A percentile compares a stretch with the other conserved stretches of the same genome.
Evolutionary conservation across 1,139 yeast genomes (phyloP).

Genomic region (Geotrichum siamense): DNA sequence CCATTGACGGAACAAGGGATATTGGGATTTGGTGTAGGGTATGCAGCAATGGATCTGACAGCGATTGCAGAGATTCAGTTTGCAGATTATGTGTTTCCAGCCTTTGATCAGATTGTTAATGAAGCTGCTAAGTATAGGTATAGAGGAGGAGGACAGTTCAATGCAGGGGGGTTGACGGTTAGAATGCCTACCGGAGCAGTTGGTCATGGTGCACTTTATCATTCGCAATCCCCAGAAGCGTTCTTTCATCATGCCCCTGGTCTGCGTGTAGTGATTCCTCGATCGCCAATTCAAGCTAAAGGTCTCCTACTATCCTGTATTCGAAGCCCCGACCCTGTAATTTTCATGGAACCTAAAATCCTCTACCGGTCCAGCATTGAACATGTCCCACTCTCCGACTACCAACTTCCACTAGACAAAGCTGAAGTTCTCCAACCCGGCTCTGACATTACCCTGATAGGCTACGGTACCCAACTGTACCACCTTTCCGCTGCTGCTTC

Average conservation of each 20-base stretch:
- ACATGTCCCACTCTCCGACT: constrained; percentile 34
- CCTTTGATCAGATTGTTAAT: constrained; percentile 36
- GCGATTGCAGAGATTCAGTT: constrained; percentile 38
- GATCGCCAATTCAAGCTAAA: constrained; percentile 36
- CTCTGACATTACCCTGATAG: constrained; percentile 31
- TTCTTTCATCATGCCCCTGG: constrained; percentile 35
- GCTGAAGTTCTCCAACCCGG: constrained; percentile 33
- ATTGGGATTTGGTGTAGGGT: constrained; percentile 35
- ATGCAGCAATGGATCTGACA: constrained; percentile 34
- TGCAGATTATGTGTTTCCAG: constrained; percentile 37
- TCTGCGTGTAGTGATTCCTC: constrained; percentile 34
- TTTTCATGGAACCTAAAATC: constrained; percentile 37
- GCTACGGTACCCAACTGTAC: constrained; percentile 35
- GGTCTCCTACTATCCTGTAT: constrained; percentile 33
- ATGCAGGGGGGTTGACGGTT: constrained; percentile 34
- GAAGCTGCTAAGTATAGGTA: constrained; percentile 37
- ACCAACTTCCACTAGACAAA: constrained; percentile 31
- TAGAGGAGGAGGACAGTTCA: constrained; percentile 28
- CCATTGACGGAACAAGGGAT: constrained; percentile 36
- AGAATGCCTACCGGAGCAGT: constrained; percentile 37
- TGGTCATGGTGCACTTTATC: constrained; percentile 37
- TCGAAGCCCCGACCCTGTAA: constrained; percentile 32
- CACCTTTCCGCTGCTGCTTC: constrained; percentile 31
- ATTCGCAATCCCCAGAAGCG: constrained; percentile 36
- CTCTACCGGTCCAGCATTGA: constrained; percentile 34